These are phyloP conservation scores for Daedaleopsis nitida DNA, from an alignment of 768 basidiomycete genomes.

Conservation along the genomic window DNA sequence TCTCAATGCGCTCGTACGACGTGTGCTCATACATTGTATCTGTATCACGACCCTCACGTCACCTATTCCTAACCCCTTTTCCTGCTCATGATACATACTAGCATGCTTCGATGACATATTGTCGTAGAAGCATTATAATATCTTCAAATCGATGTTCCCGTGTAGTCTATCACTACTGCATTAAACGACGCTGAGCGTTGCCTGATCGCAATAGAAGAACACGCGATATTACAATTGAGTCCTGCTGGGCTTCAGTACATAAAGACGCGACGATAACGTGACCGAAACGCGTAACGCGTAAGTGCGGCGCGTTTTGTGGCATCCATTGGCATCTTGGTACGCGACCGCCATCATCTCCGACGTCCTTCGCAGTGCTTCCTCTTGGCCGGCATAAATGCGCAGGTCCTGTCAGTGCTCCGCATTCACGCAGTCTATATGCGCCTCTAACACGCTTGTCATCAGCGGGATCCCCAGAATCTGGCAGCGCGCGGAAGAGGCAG, in stretches of 20 bases:
- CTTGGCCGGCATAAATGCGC: background rate
- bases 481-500: constrained; percentile 47
- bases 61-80: too few species aligned
- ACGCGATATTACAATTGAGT: too few species aligned
- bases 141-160: background rate
- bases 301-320: constrained; percentile 2
- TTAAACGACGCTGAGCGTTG: too few species aligned
- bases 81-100: background rate
- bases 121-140: background rate
- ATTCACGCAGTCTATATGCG: background rate
- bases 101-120: background rate
- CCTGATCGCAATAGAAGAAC: too few species aligned
- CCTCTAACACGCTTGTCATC: background rate
- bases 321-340: background rate
- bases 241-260: too few species aligned
- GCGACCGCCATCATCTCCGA: background rate
- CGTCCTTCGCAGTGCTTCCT: background rate
- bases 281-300: background rate
- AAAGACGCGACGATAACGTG: background rate
- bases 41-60: background rate
- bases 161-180: too few species aligned
- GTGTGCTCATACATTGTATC: too few species aligned
- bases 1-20: too few species aligned
- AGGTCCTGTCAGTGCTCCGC: constrained; percentile 9
- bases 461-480: constrained; percentile 13